Percentiles rank a stretch among this genome's conserved stretches.
Evolutionary conservation across 371 early-diverging fungal species (phyloP).

Genomic region (Dichotomocladium elegans): DNA sequence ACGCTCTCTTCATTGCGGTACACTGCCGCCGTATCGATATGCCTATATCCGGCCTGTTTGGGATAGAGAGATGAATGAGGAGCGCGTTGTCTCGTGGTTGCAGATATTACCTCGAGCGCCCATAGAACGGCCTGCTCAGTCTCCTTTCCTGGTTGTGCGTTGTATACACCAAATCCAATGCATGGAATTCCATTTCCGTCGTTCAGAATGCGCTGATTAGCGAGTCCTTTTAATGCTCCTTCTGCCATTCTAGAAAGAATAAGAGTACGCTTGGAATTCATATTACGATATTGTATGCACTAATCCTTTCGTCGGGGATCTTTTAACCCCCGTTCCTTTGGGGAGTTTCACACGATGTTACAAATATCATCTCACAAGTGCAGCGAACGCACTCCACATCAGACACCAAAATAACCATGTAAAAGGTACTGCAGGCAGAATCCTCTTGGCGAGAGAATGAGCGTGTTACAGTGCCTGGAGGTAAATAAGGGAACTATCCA

Average conservation of each 20-base stretch:
- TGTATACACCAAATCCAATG: conserved; percentile 43
- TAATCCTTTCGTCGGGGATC: too few relatives aligned
- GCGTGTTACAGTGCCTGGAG: too few relatives aligned
- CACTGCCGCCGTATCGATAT: conserved; percentile 45
- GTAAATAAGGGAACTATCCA: too few relatives aligned
- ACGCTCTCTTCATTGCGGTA: conserved; percentile 47
- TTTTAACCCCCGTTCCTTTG: too few relatives aligned
- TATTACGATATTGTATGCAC: too few relatives aligned
- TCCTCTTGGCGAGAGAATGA: too few relatives aligned
- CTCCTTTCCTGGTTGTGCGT: conserved; percentile 24
- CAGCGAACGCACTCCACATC: too few relatives aligned
- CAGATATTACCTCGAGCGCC: conserved; percentile 35
- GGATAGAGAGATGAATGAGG: background rate
- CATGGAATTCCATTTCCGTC: conserved; percentile 28
- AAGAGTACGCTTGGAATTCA: background rate
- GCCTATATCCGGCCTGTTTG: conserved; percentile 47
- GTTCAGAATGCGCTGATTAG: conserved; percentile 14
- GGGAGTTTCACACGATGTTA: too few relatives aligned
- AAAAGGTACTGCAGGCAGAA: too few relatives aligned
- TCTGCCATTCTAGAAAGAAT: background rate
- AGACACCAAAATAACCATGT: too few relatives aligned
- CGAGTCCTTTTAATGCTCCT: background rate
- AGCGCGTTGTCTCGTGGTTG: background rate
- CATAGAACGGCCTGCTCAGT: conserved; percentile 42
- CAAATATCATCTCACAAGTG: too few relatives aligned